Conservation (phyloP, 768 basidiomycete species). For the Lactarius trivialis region DNA sequence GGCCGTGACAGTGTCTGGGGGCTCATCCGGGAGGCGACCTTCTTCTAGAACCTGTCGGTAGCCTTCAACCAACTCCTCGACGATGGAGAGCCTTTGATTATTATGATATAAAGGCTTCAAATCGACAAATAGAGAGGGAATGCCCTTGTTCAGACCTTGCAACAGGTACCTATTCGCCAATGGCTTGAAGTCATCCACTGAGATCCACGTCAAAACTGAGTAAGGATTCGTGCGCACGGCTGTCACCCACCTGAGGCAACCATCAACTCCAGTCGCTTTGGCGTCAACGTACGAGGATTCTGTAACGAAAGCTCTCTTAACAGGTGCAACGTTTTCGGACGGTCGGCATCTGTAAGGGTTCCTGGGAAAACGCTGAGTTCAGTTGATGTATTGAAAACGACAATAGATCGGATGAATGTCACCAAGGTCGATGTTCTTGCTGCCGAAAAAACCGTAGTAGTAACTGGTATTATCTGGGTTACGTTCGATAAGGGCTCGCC, state of each 20-base stretch:
- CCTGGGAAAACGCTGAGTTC: slow-evolving; percentile 25
- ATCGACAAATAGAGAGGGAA: slow-evolving; percentile 92
- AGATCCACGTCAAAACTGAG: not conserved
- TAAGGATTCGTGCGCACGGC: not conserved
- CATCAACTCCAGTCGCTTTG: slow-evolving; percentile 65
- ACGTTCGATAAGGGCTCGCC: slow-evolving; percentile 72
- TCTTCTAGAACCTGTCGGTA: slow-evolving; percentile 35
- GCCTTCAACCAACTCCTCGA: slow-evolving; percentile 65
- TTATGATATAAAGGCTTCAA: slow-evolving; percentile 78
- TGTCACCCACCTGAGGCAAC: slow-evolving; percentile 44
- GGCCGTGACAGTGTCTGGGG: slow-evolving; percentile 5
- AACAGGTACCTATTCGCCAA: slow-evolving; percentile 62
- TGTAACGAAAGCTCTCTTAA: slow-evolving; percentile 56
- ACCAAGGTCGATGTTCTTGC: slow-evolving; percentile 65
- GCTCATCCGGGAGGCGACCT: slow-evolving; percentile 19
- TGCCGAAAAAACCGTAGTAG: slow-evolving; percentile 65
- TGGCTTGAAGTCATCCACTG: slow-evolving; percentile 62
- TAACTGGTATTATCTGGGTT: slow-evolving; percentile 82
- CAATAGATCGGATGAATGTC: slow-evolving; percentile 22
- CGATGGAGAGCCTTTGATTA: slow-evolving; percentile 51
- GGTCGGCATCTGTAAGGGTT: slow-evolving; percentile 42
- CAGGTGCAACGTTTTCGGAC: slow-evolving; percentile 45
- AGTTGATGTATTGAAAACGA: not conserved
- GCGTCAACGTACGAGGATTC: slow-evolving; percentile 62
- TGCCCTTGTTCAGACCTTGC: slow-evolving; percentile 68